phyloP scores from a whole-genome alignment of 345 rosid species.

The Anacardium occidentale region DNA sequence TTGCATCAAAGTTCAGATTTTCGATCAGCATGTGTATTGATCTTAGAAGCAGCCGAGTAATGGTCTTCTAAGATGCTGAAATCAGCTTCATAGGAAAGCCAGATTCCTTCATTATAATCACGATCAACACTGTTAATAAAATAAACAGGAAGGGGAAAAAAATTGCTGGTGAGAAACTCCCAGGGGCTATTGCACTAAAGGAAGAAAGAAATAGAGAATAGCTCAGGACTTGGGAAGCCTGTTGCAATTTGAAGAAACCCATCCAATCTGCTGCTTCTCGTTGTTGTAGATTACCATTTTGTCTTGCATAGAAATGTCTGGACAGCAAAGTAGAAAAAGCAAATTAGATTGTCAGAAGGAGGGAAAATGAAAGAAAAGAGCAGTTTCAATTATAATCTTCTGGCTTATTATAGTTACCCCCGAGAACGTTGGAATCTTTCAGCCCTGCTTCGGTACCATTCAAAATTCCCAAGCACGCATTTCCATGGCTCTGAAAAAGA shows the following conservation, averaged over 20 bases:
- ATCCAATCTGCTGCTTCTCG: constrained; percentile 69
- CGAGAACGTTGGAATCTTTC: constrained; percentile 47
- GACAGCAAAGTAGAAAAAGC: background rate
- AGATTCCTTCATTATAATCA: constrained; percentile 38
- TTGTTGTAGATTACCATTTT: constrained; percentile 74
- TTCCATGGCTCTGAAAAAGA: constrained; percentile 54
- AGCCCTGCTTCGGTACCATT: constrained; percentile 62
- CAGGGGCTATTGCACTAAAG: constrained; percentile 11
- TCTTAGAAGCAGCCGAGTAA: constrained; percentile 19
- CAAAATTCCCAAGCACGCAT: constrained; percentile 82
- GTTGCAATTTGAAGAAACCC: constrained; percentile 56
- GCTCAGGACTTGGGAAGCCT: constrained; percentile 63
- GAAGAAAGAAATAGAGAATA: constrained; percentile 23
- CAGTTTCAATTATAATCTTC: background rate
- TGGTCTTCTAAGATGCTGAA: constrained; percentile 36
- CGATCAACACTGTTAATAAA: constrained; percentile 48
- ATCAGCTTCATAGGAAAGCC: constrained; percentile 41
- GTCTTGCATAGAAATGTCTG: constrained; percentile 64
- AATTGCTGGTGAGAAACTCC: constrained; percentile 28
- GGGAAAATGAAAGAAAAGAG: background rate
- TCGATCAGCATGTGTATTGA: background rate
- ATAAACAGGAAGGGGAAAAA: constrained; percentile 25
- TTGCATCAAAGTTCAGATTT: background rate
- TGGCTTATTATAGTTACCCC: constrained; percentile 45
- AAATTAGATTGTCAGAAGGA: background rate